Evolutionary conservation across 768 basidiomycete genomes (phyloP).

Genomic region (Tulasnella sp.): DNA sequence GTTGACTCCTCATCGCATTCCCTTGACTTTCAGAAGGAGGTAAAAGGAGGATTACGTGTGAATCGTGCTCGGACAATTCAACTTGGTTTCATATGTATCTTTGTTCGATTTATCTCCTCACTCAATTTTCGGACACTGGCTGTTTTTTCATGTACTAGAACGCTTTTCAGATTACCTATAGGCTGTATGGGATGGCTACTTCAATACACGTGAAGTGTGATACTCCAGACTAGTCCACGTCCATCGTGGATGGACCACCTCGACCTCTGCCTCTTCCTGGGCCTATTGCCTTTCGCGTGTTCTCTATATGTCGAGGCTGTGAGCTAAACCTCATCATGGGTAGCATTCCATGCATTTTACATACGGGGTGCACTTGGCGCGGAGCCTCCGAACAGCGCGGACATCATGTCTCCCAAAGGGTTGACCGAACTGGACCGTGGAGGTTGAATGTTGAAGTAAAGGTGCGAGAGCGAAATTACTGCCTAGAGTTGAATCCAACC

Average conservation of each 20-base stretch:
- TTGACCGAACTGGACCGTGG: constrained; percentile 64
- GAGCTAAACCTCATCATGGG: background rate
- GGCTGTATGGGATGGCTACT: background rate
- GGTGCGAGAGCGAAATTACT: background rate
- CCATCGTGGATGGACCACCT: background rate
- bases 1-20: constrained; percentile 9
- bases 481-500: background rate
- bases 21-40: constrained; percentile 13
- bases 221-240: background rate
- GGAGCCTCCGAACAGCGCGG: constrained; percentile 67
- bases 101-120: background rate
- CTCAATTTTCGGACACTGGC: background rate
- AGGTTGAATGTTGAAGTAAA: constrained; percentile 79
- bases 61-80: too few species aligned
- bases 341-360: background rate
- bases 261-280: constrained; percentile 1
- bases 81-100: background rate
- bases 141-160: background rate
- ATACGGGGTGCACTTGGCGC: background rate
- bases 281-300: background rate
- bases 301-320: background rate
- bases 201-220: background rate
- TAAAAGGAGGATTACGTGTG: too few species aligned
- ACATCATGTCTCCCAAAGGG: constrained; percentile 82
- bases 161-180: background rate